These are phyloP conservation scores for Aspergillus sclerotioniger DNA, from an alignment of 495 filamentous ascomycete genomes.

Conservation along the genomic window DNA sequence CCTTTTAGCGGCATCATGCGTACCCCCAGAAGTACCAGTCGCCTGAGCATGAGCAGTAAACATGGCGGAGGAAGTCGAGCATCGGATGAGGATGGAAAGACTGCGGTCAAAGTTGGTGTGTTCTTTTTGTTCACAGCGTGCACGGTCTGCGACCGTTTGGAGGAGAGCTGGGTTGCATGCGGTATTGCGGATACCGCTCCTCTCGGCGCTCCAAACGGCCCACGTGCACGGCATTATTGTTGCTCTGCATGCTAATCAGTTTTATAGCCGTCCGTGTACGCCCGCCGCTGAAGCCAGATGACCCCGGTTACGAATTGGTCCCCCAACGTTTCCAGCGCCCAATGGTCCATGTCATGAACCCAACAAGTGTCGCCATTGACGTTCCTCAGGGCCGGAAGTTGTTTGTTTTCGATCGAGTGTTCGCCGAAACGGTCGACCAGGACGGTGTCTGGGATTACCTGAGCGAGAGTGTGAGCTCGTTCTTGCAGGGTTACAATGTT, in stretches of 20 bases:
- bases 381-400: slow-evolving; percentile 88
- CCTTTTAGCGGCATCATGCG: slow-evolving; percentile 87
- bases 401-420: slow-evolving; percentile 95
- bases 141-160: slow-evolving; percentile 4
- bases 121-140: slow-evolving; percentile 24
- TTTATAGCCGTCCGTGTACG: slow-evolving; percentile 84
- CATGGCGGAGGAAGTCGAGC: slow-evolving; percentile 76
- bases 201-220: neutral
- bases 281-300: slow-evolving; percentile 76
- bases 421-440: slow-evolving; percentile 78
- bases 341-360: slow-evolving; percentile 83
- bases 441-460: slow-evolving; percentile 96
- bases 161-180: neutral
- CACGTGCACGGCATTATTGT: slow-evolving; percentile 2
- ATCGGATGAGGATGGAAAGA: slow-evolving; percentile 91
- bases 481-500: slow-evolving; percentile 97
- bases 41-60: slow-evolving; percentile 84
- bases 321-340: slow-evolving; percentile 92
- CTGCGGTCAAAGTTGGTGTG: slow-evolving; percentile 99
- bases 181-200: slow-evolving; percentile 3
- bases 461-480: slow-evolving; percentile 83
- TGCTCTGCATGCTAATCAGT: slow-evolving; percentile 17
- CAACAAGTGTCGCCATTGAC: slow-evolving; percentile 83
- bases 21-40: slow-evolving; percentile 78
- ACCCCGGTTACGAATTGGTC: slow-evolving; percentile 92